Evolutionary conservation across 371 early-diverging fungal species (phyloP).

Genomic region (Mortierella sp.): DNA sequence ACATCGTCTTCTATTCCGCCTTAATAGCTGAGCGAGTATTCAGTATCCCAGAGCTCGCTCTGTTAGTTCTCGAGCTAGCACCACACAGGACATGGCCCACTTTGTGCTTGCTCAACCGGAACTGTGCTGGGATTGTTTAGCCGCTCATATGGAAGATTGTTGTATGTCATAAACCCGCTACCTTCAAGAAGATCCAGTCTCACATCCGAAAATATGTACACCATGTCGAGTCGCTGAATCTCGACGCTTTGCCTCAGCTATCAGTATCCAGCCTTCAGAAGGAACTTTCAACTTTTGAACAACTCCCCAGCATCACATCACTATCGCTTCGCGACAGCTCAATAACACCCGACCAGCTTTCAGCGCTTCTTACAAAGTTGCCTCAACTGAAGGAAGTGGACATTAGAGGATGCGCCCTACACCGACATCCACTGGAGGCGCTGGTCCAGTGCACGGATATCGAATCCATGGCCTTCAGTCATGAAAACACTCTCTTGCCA

Average conservation of each 20-base stretch:
- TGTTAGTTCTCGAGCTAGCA: background rate
- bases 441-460: conserved; percentile 9
- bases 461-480: conserved; percentile 22
- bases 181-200: background rate
- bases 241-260: background rate
- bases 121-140: background rate
- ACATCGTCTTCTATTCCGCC: too few species aligned
- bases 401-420: conserved; percentile 1
- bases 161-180: background rate
- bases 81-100: background rate
- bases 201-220: background rate
- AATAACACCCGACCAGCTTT: background rate
- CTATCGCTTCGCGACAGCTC: conserved; percentile 3
- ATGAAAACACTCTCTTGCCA: background rate
- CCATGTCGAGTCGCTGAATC: background rate
- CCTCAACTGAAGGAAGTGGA: conserved; percentile 14
- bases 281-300: background rate
- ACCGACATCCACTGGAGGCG: conserved; percentile 4
- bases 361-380: background rate
- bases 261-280: too few species aligned
- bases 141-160: conserved; percentile 18
- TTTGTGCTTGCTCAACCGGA: conserved; percentile 11
- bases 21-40: background rate
- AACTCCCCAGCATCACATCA: background rate
- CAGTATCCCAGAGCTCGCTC: conserved; percentile 18